Evolutionary conservation across 2,329 filamentous ascomycete species (phyloP), one percentile per base, ranked within the genome.

Genomic region (Teratosphaeria zuluensis): DNA sequence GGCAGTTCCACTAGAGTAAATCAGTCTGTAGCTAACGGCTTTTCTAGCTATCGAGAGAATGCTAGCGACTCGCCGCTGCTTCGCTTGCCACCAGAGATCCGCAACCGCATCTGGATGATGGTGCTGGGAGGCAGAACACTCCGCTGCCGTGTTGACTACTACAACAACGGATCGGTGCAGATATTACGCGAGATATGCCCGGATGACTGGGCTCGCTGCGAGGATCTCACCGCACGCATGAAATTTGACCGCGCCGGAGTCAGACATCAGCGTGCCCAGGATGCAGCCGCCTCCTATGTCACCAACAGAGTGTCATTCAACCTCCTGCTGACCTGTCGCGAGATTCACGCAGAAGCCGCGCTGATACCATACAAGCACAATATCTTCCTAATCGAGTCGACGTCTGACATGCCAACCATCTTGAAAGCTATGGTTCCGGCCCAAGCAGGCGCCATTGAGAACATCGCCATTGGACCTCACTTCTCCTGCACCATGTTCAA

Each of bases 291-390:
- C n/a, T n/a, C n/a, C n/a, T n/a, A n/a, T n/a, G n/a, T n/a, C n/a
- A n/a, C n/a, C n/a, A n/a, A n/a, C n/a, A n/a, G n/a, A n/a, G n/a
- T n/a, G n/a, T 62, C 48, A 21, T n/a, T 56, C 4, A 2, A 21
- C 3, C 30, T 48, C 9, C 54, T 62, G 7, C 53, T 6, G 19
- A 46, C 35, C 5, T 61, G 56, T 8, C 59, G 59, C 24, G 56
- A 57, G 33, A 53, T 61, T 9, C 56, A 62, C 35, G 35, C 53
- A 24, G 61, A 61, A 52, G 61, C 59, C 4, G 56, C 56, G 11
- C 46, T 62, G 16, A 48, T 62, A 21, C 59, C 61, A 4, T 62
- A 55, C 55, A 12, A 57, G 28, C 9, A 33, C 28, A 62, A 61
- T 53, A 55, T 31, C 14, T 62, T 62, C 30, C 4, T 19, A 3